Conservation (phyloP, 345 rosid genomes). For the Eutrema heterophyllum region DNA sequence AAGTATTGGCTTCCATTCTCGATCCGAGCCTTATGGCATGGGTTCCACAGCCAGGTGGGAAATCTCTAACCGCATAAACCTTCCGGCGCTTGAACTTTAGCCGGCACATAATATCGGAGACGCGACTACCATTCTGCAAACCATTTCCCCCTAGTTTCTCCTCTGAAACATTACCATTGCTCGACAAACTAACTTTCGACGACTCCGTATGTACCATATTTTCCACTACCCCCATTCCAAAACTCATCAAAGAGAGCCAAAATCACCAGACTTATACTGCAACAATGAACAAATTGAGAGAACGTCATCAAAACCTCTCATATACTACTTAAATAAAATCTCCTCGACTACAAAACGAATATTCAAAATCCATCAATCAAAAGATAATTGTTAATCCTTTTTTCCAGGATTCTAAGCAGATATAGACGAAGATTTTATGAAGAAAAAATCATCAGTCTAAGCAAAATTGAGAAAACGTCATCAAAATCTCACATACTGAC, state of each 20-base stretch:
- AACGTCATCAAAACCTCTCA: neutral
- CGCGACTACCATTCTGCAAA: constrained; percentile 28
- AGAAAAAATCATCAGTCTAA: too few relatives aligned
- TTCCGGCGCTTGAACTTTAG: constrained; percentile 36
- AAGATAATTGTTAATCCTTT: too few relatives aligned
- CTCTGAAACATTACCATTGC: constrained; percentile 27
- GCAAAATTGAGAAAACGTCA: too few relatives aligned
- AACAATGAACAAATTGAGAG: neutral
- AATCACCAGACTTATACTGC: neutral
- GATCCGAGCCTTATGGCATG: constrained; percentile 2
- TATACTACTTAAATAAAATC: too few relatives aligned
- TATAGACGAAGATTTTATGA: too few relatives aligned
- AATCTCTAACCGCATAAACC: constrained; percentile 56
- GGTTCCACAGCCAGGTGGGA: constrained; percentile 64
- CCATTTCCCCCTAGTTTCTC: constrained; percentile 22
- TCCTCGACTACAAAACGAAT: too few relatives aligned
- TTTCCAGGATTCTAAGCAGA: too few relatives aligned
- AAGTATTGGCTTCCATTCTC: neutral
- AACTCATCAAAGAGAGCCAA: neutral
- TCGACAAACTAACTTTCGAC: neutral
- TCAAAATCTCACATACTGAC: too few relatives aligned
- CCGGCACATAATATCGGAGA: too few relatives aligned
- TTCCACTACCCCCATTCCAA: constrained; percentile 21
- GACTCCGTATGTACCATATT: constrained; percentile 7
- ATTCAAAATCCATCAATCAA: too few relatives aligned